Conservation (phyloP, 2,329 filamentous ascomycete species). For the Magnaporthiopsis rhizophila region DNA sequence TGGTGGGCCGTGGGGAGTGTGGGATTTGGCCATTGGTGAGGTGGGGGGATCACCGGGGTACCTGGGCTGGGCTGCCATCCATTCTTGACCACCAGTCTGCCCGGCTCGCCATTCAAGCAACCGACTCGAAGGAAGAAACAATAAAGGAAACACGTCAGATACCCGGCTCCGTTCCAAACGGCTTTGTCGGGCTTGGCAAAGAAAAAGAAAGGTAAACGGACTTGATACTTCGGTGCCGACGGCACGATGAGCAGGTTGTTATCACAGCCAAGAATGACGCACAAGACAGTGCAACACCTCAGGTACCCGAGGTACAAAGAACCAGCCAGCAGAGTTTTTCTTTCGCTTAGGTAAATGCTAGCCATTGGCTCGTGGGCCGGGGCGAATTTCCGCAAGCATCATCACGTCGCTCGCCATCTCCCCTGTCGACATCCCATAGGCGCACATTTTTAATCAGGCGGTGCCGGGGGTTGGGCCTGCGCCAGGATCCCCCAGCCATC, state of each 20-base stretch:
- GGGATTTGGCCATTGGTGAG: not conserved
- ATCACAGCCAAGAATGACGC: not conserved
- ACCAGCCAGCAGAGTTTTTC: not conserved
- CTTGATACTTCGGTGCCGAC: too few species aligned
- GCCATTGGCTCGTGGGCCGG: not conserved
- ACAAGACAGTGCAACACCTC: not conserved
- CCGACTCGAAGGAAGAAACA: too few species aligned
- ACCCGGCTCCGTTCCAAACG: too few species aligned
- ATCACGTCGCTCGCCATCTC: not conserved
- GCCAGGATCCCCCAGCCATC: not conserved
- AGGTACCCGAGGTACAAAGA: not conserved
- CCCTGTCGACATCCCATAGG: not conserved
- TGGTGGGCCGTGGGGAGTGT: not conserved
- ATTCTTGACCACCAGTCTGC: not conserved
- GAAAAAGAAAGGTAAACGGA: too few species aligned
- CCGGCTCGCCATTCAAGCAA: not conserved
- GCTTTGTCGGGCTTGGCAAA: too few species aligned
- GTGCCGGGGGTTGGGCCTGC: not conserved
- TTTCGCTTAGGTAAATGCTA: not conserved
- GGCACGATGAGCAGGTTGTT: too few species aligned
- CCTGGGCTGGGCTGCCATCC: not conserved
- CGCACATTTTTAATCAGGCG: not conserved
- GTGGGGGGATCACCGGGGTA: not conserved
- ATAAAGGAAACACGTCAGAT: too few species aligned
- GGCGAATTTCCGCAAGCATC: conserved; percentile 1